phyloP scores from a whole-genome alignment of 2,329 filamentous ascomycete genomes.

The Dichotomopilus funicola region DNA sequence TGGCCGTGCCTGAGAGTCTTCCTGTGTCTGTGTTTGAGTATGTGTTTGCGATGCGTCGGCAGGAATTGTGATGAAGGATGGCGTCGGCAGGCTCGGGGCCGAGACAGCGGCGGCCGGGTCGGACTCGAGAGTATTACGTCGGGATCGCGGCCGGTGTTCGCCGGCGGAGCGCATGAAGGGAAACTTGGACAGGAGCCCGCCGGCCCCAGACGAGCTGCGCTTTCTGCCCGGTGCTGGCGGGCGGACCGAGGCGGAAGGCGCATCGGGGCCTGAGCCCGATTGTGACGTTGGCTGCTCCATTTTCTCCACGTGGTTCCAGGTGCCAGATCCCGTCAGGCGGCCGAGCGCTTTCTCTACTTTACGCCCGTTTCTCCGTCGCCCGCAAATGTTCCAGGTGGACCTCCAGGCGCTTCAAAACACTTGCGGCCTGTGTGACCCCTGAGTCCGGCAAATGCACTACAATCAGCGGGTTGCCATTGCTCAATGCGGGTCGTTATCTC shows the following conservation, averaged over 20 bases:
- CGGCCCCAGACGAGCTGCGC: constrained; percentile 43
- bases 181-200: constrained; percentile 61
- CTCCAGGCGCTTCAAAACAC: too few species aligned
- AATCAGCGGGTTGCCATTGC: too few species aligned
- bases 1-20: constrained; percentile 26
- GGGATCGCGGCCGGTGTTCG: constrained; percentile 26
- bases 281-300: constrained; percentile 16
- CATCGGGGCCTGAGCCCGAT: constrained; percentile 11
- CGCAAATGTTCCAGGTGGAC: too few species aligned
- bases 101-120: constrained; percentile 8
- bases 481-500: too few species aligned
- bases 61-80: constrained; percentile 8
- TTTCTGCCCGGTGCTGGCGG: constrained; percentile 27
- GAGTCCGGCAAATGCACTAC: too few species aligned
- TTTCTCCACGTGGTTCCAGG: background rate
- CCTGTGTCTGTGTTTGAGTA: background rate
- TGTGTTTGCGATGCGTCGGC: constrained; percentile 2
- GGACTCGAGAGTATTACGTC: constrained; percentile 32
- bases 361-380: too few species aligned
- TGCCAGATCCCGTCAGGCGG: background rate
- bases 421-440: too few species aligned
- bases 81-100: constrained; percentile 5
- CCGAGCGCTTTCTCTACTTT: too few species aligned
- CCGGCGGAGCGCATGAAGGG: constrained; percentile 54
- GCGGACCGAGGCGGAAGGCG: constrained; percentile 13